These are phyloP conservation scores for Alternaria sp. DNA, from an alignment of 2,329 filamentous ascomycete species.

Conservation along the genomic window DNA sequence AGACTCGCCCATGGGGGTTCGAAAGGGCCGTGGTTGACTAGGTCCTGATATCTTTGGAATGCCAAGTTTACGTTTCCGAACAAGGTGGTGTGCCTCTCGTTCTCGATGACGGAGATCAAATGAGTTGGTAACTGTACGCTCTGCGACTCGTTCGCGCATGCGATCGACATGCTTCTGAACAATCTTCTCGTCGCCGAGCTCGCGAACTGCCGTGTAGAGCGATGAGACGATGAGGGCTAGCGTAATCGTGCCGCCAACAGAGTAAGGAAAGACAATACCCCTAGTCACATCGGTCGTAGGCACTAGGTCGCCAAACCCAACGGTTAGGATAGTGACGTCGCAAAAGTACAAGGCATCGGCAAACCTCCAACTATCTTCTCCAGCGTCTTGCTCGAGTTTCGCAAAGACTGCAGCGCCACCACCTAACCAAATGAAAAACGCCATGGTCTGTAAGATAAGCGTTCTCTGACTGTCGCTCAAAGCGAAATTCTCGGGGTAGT, in stretches of 20 bases:
- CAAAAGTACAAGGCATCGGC: slow-evolving; percentile 67
- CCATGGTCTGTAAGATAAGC: slow-evolving; percentile 87
- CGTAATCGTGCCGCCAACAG: slow-evolving; percentile 82
- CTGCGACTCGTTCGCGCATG: slow-evolving; percentile 60
- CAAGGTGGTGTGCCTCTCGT: slow-evolving; percentile 29
- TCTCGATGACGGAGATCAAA: slow-evolving; percentile 54
- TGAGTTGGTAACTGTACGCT: slow-evolving; percentile 60
- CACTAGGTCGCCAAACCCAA: slow-evolving; percentile 61
- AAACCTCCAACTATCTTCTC: slow-evolving; percentile 67
- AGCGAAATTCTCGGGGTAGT: slow-evolving; percentile 79
- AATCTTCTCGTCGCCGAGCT: slow-evolving; percentile 68
- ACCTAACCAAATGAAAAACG: slow-evolving; percentile 81
- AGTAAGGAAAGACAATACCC: slow-evolving; percentile 80
- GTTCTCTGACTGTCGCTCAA: slow-evolving; percentile 83
- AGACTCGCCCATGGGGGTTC: slow-evolving; percentile 28
- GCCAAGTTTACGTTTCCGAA: slow-evolving; percentile 23
- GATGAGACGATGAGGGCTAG: slow-evolving; percentile 83
- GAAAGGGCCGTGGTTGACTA: slow-evolving; percentile 24
- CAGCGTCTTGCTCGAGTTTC: slow-evolving; percentile 62
- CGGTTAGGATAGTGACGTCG: slow-evolving; percentile 51
- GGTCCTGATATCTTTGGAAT: slow-evolving; percentile 36
- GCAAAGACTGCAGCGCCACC: slow-evolving; percentile 79
- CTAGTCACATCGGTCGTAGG: slow-evolving; percentile 64
- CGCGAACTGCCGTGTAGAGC: slow-evolving; percentile 70
- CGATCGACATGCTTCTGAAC: slow-evolving; percentile 64